These are phyloP conservation scores for Fusarium sp. DNA, from an alignment of 2,329 filamentous ascomycete species.

Conservation along the genomic window DNA sequence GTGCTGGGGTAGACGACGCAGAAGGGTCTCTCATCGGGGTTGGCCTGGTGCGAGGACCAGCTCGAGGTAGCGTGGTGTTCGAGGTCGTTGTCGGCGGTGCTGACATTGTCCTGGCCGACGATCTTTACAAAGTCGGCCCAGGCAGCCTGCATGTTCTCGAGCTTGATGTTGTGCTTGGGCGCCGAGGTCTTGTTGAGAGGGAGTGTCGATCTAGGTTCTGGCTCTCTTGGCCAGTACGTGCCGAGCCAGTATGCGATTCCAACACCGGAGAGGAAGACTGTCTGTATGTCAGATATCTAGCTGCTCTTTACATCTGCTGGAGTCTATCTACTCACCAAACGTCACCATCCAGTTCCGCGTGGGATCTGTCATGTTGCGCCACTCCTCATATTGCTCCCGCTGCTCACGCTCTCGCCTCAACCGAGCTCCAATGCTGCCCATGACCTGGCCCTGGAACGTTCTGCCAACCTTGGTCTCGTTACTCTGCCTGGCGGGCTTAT, in stretches of 20 bases:
- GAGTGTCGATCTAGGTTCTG: conserved; percentile 67
- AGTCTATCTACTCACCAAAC: conserved; percentile 57
- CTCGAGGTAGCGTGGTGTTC: conserved; percentile 67
- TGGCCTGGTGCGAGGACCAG: conserved; percentile 70
- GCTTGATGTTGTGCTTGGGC: conserved; percentile 68
- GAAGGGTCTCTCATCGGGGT: conserved; percentile 65
- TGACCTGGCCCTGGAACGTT: conserved; percentile 68
- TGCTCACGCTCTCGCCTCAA: conserved; percentile 66
- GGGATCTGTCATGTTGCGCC: conserved; percentile 54
- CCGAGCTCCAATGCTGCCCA: conserved; percentile 66
- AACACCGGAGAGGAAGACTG: conserved; percentile 65
- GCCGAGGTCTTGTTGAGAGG: conserved; percentile 63
- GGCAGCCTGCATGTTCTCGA: conserved; percentile 73
- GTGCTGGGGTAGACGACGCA: conserved; percentile 79
- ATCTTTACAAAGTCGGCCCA: conserved; percentile 76
- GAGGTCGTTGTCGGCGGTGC: conserved; percentile 66
- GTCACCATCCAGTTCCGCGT: conserved; percentile 63
- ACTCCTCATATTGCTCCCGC: conserved; percentile 60
- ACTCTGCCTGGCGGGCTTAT: conserved; percentile 39
- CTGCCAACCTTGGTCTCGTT: conserved; percentile 55
- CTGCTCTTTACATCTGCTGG: neutral
- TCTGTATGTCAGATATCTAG: conserved; percentile 3
- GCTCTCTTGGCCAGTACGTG: conserved; percentile 62
- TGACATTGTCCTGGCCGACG: conserved; percentile 73
- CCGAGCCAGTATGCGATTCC: conserved; percentile 69